Evolutionary conservation across 2,329 filamentous ascomycete genomes (phyloP).

Genomic region (Fusarium begoniae): DNA sequence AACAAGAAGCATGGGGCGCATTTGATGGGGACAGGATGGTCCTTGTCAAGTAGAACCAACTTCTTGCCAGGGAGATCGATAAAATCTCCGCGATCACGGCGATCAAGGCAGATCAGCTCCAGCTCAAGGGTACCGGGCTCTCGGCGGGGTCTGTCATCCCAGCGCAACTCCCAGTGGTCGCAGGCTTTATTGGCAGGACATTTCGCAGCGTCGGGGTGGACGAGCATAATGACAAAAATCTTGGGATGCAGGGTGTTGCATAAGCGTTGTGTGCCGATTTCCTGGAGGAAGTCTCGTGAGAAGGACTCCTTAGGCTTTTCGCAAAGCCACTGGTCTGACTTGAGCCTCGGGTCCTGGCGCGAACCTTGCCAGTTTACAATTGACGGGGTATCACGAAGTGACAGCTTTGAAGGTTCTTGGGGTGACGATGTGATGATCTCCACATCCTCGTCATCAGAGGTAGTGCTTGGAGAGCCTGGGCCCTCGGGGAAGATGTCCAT

Average conservation of each 20-base stretch:
- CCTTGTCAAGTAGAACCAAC: not conserved
- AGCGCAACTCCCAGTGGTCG: not conserved
- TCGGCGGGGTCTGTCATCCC: not conserved
- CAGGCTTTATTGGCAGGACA: not conserved
- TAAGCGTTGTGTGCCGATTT: not conserved
- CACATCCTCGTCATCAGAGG: not conserved
- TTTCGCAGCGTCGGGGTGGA: not conserved
- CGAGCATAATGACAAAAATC: not conserved
- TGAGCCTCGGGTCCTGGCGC: not conserved
- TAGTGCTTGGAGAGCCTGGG: not conserved
- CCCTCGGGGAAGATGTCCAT: not conserved
- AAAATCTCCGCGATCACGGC: not conserved
- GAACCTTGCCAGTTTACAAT: not conserved
- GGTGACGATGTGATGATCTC: not conserved
- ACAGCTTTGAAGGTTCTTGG: not conserved
- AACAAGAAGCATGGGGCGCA: not conserved
- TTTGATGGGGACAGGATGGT: not conserved
- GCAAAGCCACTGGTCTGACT: not conserved
- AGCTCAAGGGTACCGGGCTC: not conserved
- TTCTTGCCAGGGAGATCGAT: fast-evolving
- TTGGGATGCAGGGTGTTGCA: not conserved
- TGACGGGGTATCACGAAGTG: not conserved
- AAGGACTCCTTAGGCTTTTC: not conserved
- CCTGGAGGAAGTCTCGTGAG: not conserved
- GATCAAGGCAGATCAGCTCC: not conserved